These are phyloP conservation scores for Penicillium malachiteum DNA, from an alignment of 495 filamentous ascomycete species.

Conservation along the genomic window DNA sequence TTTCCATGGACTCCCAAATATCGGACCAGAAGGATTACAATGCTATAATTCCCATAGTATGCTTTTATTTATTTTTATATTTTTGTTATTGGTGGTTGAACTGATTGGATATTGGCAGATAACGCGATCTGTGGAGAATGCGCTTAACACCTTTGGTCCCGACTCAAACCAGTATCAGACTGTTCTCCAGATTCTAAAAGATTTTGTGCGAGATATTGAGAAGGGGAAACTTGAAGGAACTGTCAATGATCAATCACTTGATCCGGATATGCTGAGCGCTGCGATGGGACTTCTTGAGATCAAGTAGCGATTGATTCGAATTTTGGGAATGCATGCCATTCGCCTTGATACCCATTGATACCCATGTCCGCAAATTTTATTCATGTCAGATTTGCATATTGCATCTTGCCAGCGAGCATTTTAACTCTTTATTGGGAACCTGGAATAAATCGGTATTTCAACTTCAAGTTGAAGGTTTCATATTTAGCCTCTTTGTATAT, in stretches of 20 bases:
- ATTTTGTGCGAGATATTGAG: slow-evolving; percentile 36
- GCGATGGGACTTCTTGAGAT: slow-evolving; percentile 44
- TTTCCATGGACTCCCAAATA: slow-evolving; percentile 3
- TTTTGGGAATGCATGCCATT: background rate
- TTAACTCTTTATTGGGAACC: too few relatives aligned
- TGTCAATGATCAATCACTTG: slow-evolving; percentile 12
- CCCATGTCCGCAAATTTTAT: too few relatives aligned
- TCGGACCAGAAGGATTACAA: slow-evolving; percentile 23
- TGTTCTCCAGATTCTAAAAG: slow-evolving; percentile 37
- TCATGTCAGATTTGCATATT: too few relatives aligned
- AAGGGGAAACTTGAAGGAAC: slow-evolving; percentile 7
- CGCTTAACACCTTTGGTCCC: slow-evolving; percentile 40
- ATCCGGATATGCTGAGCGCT: slow-evolving; percentile 34
- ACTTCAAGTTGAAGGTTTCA: too few relatives aligned
- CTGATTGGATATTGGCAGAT: slow-evolving; percentile 26
- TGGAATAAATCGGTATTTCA: too few relatives aligned
- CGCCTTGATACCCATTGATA: background rate
- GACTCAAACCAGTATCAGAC: slow-evolving; percentile 40
- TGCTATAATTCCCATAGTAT: slow-evolving; percentile 32
- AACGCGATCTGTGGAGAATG: slow-evolving; percentile 42
- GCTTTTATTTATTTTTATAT: background rate
- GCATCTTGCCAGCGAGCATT: too few relatives aligned
- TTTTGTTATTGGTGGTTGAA: background rate
- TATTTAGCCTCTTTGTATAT: too few relatives aligned
- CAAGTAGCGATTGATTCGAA: slow-evolving; percentile 7